Conservation (phyloP, 805 yeast genomes). For the Nakazawaea ambrosiae region DNA sequence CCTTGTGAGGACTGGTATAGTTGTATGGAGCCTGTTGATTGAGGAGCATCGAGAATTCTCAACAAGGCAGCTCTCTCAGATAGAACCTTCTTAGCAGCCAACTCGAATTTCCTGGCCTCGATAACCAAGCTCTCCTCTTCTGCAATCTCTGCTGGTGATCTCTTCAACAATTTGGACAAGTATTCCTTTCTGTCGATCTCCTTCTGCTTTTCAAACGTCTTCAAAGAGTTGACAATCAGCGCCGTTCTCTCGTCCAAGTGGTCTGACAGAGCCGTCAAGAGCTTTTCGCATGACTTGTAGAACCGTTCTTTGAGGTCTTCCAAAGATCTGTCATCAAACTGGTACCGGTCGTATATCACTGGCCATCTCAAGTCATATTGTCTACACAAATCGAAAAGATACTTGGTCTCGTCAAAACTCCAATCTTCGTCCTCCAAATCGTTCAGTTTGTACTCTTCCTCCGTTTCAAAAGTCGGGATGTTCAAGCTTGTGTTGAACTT, state of each 20-base stretch:
- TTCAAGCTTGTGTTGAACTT: slow-evolving; percentile 65
- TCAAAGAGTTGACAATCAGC: slow-evolving; percentile 51
- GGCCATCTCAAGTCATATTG: slow-evolving; percentile 64
- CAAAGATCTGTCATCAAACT: slow-evolving; percentile 36
- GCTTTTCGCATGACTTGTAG: slow-evolving; percentile 56
- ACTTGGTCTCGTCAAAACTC: slow-evolving; percentile 71
- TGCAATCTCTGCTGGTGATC: slow-evolving; percentile 95
- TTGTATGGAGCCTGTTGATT: slow-evolving; percentile 62
- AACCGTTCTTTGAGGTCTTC: slow-evolving; percentile 85
- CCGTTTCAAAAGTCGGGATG: slow-evolving; percentile 60
- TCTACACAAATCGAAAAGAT: slow-evolving; percentile 65
- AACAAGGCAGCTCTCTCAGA: slow-evolving; percentile 75
- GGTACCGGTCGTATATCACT: slow-evolving; percentile 56
- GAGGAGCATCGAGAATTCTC: slow-evolving; percentile 82
- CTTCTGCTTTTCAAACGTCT: slow-evolving; percentile 55
- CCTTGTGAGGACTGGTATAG: slow-evolving; percentile 86
- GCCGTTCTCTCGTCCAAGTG: slow-evolving; percentile 33
- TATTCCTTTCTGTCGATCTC: slow-evolving; percentile 80
- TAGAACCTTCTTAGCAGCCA: slow-evolving; percentile 84
- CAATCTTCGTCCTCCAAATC: slow-evolving; percentile 48
- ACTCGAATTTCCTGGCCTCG: slow-evolving; percentile 88
- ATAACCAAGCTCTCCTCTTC: slow-evolving; percentile 93
- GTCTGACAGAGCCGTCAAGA: slow-evolving; percentile 36
- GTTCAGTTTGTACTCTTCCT: slow-evolving; percentile 46
- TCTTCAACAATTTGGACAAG: slow-evolving; percentile 61